Percentiles rank a stretch among this genome's conserved stretches.
Conservation (phyloP, 1,284 basidiomycete species). For the Pascua sp. region DNA sequence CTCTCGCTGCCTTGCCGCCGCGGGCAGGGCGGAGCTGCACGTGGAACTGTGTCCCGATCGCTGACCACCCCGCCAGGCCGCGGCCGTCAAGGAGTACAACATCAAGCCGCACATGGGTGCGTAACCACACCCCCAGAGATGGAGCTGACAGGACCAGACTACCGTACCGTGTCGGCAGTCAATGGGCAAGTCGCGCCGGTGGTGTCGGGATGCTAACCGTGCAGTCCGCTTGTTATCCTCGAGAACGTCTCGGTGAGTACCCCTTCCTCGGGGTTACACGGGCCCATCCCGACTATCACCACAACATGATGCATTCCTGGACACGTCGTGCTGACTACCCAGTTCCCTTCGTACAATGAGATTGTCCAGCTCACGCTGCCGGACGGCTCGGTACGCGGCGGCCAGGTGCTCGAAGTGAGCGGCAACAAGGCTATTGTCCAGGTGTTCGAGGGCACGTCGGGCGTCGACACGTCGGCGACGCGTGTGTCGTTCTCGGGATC, state of each 20-base stretch:
- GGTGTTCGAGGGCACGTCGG: slow-evolving; percentile 97
- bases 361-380: slow-evolving; percentile 95
- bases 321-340: slow-evolving; percentile 3
- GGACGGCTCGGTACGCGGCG: slow-evolving; percentile 90
- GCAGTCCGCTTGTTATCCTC: slow-evolving; percentile 86
- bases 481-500: slow-evolving; percentile 98
- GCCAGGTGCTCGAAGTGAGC: slow-evolving; percentile 96
- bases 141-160: slow-evolving; percentile 60
- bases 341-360: slow-evolving; percentile 99
- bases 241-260: slow-evolving; percentile 90
- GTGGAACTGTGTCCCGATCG: not conserved
- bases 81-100: slow-evolving; percentile 53
- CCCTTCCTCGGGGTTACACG: not conserved
- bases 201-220: slow-evolving; percentile 5
- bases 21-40: slow-evolving; percentile 29
- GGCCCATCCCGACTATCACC: not conserved
- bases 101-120: slow-evolving; percentile 81
- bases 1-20: slow-evolving; percentile 39
- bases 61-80: slow-evolving; percentile 30
- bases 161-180: slow-evolving; percentile 91
- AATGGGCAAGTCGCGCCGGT: slow-evolving; percentile 67
- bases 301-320: not conserved
- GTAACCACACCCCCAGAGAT: slow-evolving; percentile 29
- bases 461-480: slow-evolving; percentile 88
- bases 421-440: slow-evolving; percentile 99